A percentile compares a stretch with the other conserved stretches of the same genome.
phyloP scores from a whole-genome alignment of 768 basidiomycete genomes.

The Chalciporus chontae region DNA sequence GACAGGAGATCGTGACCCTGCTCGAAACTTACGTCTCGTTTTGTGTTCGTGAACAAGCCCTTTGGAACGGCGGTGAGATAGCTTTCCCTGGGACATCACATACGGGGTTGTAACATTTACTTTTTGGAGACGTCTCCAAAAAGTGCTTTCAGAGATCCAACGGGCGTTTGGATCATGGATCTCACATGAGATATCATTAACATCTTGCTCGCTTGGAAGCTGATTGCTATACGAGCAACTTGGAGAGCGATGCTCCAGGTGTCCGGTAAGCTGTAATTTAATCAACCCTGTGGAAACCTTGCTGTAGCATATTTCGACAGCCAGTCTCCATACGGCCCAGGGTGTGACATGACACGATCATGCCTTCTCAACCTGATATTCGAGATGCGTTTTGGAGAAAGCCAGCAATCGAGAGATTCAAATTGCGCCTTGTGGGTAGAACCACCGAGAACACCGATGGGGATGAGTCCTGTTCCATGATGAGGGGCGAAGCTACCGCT shows the following conservation, averaged over 20 bases:
- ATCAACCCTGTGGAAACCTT: constrained; percentile 6
- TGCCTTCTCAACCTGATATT: constrained; percentile 3
- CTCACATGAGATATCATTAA: neutral
- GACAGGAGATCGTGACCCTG: constrained; percentile 6
- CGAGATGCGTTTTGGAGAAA: constrained; percentile 17
- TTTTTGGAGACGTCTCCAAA: neutral
- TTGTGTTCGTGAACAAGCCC: constrained; percentile 1
- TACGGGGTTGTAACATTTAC: constrained; percentile 18
- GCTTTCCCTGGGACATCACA: constrained; percentile 13
- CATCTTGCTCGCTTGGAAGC: neutral
- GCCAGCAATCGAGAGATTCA: constrained; percentile 19
- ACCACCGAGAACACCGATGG: constrained; percentile 14
- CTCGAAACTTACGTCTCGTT: constrained; percentile 6
- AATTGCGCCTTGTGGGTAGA: constrained; percentile 10
- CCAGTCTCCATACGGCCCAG: constrained; percentile 1
- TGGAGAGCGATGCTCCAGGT: neutral
- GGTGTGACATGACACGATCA: neutral
- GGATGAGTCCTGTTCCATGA: constrained; percentile 3
- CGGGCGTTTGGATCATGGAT: neutral
- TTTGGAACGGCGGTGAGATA: constrained; percentile 9
- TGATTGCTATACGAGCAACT: neutral
- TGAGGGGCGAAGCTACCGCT: constrained; percentile 12
- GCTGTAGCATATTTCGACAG: constrained; percentile 3
- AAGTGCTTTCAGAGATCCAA: neutral
- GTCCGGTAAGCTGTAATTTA: constrained; percentile 11